Conservation (phyloP, 148 eudicot species). For the Amaranthus hypochondriacus region DNA sequence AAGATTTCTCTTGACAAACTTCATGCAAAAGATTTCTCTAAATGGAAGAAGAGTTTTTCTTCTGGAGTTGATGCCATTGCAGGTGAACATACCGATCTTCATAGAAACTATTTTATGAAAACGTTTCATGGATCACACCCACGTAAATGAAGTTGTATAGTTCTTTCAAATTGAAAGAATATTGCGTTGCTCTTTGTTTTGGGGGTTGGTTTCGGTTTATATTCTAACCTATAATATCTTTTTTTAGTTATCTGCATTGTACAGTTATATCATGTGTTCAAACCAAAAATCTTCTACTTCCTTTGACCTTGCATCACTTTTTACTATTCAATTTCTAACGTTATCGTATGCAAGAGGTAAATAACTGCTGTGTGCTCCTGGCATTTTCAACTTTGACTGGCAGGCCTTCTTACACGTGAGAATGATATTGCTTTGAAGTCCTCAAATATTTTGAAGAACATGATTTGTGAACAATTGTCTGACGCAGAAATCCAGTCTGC, state of each 20-base stretch:
- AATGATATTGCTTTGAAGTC: conserved; percentile 46
- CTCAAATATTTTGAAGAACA: conserved; percentile 50
- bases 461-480: conserved; percentile 39
- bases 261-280: not conserved
- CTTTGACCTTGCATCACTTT: not conserved
- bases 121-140: not conserved
- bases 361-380: not conserved
- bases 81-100: conserved; percentile 36
- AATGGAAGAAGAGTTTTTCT: conserved; percentile 44
- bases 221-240: not conserved
- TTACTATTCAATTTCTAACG: not conserved
- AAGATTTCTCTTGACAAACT: conserved; percentile 46
- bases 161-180: not conserved
- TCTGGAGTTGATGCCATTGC: conserved; percentile 41
- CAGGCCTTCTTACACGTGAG: conserved; percentile 65
- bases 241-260: not conserved
- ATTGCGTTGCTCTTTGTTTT: not conserved
- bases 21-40: conserved; percentile 34
- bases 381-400: conserved; percentile 10
- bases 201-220: not conserved
- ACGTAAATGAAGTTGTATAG: not conserved
- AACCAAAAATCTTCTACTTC: not conserved
- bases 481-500: conserved; percentile 22
- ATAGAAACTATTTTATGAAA: not conserved
- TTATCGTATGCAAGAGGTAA: not conserved